Conservation (phyloP, 345 rosid species). For the Lagerstroemia speciosa region DNA sequence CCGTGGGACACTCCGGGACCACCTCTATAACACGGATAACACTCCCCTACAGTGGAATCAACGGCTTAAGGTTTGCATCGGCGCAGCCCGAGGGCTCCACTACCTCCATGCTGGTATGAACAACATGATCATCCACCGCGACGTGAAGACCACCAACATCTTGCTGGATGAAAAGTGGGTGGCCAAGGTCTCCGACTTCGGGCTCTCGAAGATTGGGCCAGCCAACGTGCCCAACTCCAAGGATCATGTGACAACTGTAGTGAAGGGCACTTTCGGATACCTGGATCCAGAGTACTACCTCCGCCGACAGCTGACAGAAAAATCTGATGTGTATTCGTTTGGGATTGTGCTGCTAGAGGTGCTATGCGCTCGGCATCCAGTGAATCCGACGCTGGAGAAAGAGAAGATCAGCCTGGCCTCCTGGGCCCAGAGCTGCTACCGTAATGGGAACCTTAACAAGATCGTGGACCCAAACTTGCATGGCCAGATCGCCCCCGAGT, state of each 20-base stretch:
- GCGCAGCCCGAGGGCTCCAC: conserved; percentile 33
- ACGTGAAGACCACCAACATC: conserved; percentile 17
- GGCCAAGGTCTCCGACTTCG: conserved; percentile 26
- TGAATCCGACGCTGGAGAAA: conserved; percentile 13
- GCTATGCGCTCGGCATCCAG: conserved; percentile 36
- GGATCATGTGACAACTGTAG: conserved; percentile 37
- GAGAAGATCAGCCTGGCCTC: conserved; percentile 27
- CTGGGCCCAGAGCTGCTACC: conserved; percentile 28
- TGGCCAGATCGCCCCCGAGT: conserved; percentile 19
- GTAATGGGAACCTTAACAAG: conserved; percentile 17
- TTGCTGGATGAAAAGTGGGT: conserved; percentile 21
- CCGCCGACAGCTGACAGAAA: conserved; percentile 40
- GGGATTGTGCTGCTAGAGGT: conserved; percentile 58
- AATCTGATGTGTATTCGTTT: conserved; percentile 67
- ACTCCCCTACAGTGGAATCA: conserved; percentile 29
- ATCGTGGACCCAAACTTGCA: conserved; percentile 34
- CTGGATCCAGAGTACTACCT: conserved; percentile 44
- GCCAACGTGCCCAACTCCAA: conserved; percentile 20
- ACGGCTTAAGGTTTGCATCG: conserved; percentile 33
- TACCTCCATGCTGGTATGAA: conserved; percentile 23
- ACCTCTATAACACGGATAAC: conserved; percentile 19
- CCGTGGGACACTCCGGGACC: conserved; percentile 20
- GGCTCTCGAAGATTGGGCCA: too few relatives aligned
- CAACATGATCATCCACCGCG: conserved; percentile 17
- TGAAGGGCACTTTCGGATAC: too few relatives aligned